Evolutionary conservation across 371 early-diverging fungal species (phyloP).

Genomic region (Zychaea mexicana): DNA sequence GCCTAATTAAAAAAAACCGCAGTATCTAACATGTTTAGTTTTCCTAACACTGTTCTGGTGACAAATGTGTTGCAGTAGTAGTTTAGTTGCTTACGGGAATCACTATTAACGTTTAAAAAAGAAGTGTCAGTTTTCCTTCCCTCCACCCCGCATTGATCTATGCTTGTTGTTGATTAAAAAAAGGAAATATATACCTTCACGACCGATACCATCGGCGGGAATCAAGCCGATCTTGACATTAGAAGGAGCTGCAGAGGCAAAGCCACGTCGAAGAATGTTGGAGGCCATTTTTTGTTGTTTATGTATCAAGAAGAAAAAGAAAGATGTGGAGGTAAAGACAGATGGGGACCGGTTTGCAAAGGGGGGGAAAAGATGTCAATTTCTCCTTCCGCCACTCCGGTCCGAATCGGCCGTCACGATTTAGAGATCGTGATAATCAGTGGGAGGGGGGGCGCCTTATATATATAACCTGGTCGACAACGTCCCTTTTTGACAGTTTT

Average conservation of each 20-base stretch:
- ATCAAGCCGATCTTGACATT: conserved; percentile 86
- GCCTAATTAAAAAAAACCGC: conserved; percentile 63
- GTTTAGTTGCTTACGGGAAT: conserved; percentile 28
- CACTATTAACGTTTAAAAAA: conserved; percentile 4
- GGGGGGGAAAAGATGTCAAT: background rate
- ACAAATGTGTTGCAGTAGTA: too few species aligned
- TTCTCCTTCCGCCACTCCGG: background rate
- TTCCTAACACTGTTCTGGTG: too few species aligned
- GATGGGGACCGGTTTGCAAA: background rate
- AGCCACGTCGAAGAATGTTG: conserved; percentile 52
- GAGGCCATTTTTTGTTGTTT: conserved; percentile 31
- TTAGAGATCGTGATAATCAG: background rate
- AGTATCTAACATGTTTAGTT: too few species aligned
- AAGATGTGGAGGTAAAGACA: background rate
- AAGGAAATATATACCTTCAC: conserved; percentile 62
- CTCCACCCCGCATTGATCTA: background rate
- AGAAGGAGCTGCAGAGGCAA: conserved; percentile 50
- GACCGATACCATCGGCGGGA: conserved; percentile 95
- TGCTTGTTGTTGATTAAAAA: too few species aligned
- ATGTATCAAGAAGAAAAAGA: background rate
- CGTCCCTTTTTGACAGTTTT: background rate
- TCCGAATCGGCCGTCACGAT: background rate
- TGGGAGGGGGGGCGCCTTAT: too few species aligned
- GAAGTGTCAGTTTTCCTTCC: background rate
- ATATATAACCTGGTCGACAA: background rate